These are phyloP conservation scores for Rhytidiadelphus loreus DNA, from an alignment of 225 moss, liverwort and hornwort genomes.

Conservation along the genomic window DNA sequence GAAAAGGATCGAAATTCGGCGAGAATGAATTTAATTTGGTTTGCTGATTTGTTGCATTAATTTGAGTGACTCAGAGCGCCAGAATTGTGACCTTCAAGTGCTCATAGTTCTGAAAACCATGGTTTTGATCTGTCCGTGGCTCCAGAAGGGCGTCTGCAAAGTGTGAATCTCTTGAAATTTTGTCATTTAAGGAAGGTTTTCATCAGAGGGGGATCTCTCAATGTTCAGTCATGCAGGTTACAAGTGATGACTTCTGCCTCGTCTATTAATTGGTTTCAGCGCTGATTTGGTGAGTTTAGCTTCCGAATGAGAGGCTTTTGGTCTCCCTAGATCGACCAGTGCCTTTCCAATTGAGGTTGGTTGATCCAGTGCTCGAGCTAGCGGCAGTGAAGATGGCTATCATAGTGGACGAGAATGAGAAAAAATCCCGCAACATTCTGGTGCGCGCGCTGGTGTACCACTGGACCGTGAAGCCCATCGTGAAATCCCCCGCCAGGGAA, in stretches of 20 bases:
- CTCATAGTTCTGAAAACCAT: neutral
- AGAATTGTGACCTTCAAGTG: neutral
- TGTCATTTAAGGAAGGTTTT: neutral
- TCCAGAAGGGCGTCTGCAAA: neutral
- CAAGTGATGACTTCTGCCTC: neutral
- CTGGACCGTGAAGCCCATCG: conserved; percentile 50
- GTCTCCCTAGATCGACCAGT: neutral
- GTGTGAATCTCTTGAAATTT: neutral
- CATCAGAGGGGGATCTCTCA: neutral
- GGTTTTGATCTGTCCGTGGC: neutral
- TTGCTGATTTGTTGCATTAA: neutral
- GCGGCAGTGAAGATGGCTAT: neutral
- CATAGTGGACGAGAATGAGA: conserved; percentile 13
- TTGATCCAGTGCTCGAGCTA: neutral
- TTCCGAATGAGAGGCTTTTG: neutral
- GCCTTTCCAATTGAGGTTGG: neutral
- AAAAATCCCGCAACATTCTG: conserved; percentile 17
- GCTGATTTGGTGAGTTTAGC: neutral
- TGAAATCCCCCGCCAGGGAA: conserved; percentile 12
- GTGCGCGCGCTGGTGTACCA: conserved; percentile 48
- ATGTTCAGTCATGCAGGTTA: neutral
- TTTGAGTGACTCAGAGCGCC: neutral
- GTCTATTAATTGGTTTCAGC: neutral
- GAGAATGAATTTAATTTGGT: neutral
- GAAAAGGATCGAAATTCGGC: neutral